Percentiles rank a stretch among this genome's conserved stretches.
Evolutionary conservation across 1,139 yeast genomes (phyloP).

Genomic region (Chernovozyma aurita): DNA sequence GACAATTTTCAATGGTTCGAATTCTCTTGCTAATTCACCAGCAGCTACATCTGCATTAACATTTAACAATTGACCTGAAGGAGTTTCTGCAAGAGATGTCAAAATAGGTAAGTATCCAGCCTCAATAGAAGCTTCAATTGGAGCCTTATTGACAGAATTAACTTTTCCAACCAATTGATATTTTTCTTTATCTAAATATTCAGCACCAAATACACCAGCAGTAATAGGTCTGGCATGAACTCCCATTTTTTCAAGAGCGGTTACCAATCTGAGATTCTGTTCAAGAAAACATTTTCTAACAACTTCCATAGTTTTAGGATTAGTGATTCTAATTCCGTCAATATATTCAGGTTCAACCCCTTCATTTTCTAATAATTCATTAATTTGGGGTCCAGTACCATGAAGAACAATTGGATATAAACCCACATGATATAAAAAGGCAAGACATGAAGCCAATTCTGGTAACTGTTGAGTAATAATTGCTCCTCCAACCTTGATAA

Average conservation of each 20-base stretch:
- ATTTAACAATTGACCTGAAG: conserved; percentile 92
- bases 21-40: conserved; percentile 93
- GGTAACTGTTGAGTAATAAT: conserved; percentile 91
- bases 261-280: conserved; percentile 89
- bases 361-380: conserved; percentile 85
- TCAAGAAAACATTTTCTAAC: conserved; percentile 93
- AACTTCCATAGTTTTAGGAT: conserved; percentile 90
- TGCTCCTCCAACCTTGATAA: conserved; percentile 98
- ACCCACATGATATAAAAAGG: conserved; percentile 95
- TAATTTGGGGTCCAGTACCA: conserved; percentile 99
- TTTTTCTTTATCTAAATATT: conserved; percentile 83
- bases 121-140: conserved; percentile 90
- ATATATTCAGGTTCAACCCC: conserved; percentile 95
- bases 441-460: conserved; percentile 91
- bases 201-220: conserved; percentile 95
- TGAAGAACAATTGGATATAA: conserved; percentile 94
- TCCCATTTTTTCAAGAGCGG: conserved; percentile 93
- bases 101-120: conserved; percentile 96
- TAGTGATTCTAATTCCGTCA: conserved; percentile 96
- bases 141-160: conserved; percentile 78
- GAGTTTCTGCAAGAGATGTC: conserved; percentile 93
- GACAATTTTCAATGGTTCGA: conserved; percentile 94
- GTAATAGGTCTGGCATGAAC: conserved; percentile 98
- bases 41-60: conserved; percentile 99
- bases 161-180: conserved; percentile 92